Evolutionary conservation across 768 basidiomycete species (phyloP), one percentile per base, ranked within the genome.

Genomic region (Pluteus cervinus): DNA sequence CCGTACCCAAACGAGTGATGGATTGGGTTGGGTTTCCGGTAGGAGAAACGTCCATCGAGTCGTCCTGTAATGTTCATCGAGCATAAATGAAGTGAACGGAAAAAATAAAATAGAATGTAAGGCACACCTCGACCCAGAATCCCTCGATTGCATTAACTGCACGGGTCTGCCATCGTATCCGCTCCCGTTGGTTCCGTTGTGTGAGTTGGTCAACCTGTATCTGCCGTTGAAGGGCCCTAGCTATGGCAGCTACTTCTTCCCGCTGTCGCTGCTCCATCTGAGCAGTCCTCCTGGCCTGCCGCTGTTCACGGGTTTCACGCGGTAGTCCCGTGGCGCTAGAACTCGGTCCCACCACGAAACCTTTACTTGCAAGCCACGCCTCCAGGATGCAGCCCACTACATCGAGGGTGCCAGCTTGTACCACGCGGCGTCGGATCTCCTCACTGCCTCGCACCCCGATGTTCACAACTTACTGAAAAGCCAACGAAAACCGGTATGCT

Each of bases 391-490:
- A 89, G 4, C 90, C 91, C 1, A 96, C 92, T 4, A 96, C 87
- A 46, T 93, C 88, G 18, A 97, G 68, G 0, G 90, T 89, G 12
- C 94, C 92, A 0, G 92, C 91, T 60, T 96, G 89, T 4, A 97
- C 94, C 12, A 97, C 92, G 7, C 92, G 73, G 46, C 83, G 83
- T 29, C 94, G 68, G 51, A 97, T 93, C 14, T 79, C 78, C 59
- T 98, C 92, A 40, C 78, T 85, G n/a, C 94, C 94, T 21, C 94
- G 69, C 0, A 98, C 93, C 24, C 94, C 94, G 51, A 97, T 90
- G 58, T 99, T 98, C 44, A 93, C 92, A 29, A 98, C 81, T 52
- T 90, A 96, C 54, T 97, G 92, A 54, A 99, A 93, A 1, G 94
- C 94, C 41, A 97, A 76, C 0, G 84, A 83, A 55, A 96, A 94